Evolutionary conservation across 495 filamentous ascomycete species (phyloP), one percentile per base, ranked within the genome.

Genomic region (Penicillium paradoxum): DNA sequence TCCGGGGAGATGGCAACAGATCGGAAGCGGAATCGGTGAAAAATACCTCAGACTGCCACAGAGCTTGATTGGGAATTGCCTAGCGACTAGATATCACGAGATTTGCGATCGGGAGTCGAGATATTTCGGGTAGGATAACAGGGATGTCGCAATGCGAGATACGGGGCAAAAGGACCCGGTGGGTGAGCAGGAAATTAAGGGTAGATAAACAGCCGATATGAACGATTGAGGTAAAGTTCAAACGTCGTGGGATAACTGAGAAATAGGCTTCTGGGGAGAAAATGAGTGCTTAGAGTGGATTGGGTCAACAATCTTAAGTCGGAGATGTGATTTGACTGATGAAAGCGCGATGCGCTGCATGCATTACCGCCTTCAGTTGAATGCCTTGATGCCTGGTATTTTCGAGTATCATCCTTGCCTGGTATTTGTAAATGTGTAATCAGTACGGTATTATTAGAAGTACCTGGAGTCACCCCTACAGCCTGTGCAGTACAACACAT

Each of bases 301-400:
- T 50, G 29, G 19, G 39, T 43, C 49, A 51, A 55, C 21, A 48
- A 48, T 38, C 30, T 25, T 25, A 54, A 49, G 45, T 17, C 36
- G 19, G 18, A 51, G 21, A 44, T 7, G 29, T 45, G 46, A 43
- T 51, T 53, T 32, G 47, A 56, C 53, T 54, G 59, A 59, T 54
- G 59, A 59, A 64, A 51, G 68, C 62, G 67, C 66, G 53, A 63
- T 62, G 66, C 60, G 63, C 60, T 49, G 34, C 46, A 39, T 49
- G 46, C 46, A 42, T 42, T 46, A 63, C 60, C 60, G 57, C 55
- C 49, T 49, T 67, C 50, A 27, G 18, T 45, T 62, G 48, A 18
- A n/a, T 61, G 63, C 67, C 62, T 67, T 54, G 45, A 9, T 53
- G 48, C 49, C 56, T 57, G 22, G 33, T 60, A 60, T 25, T 51